Base-by-base conservation (phyloP, 495 filamentous ascomycete species). In the Parachaetomium inaequale region DNA sequence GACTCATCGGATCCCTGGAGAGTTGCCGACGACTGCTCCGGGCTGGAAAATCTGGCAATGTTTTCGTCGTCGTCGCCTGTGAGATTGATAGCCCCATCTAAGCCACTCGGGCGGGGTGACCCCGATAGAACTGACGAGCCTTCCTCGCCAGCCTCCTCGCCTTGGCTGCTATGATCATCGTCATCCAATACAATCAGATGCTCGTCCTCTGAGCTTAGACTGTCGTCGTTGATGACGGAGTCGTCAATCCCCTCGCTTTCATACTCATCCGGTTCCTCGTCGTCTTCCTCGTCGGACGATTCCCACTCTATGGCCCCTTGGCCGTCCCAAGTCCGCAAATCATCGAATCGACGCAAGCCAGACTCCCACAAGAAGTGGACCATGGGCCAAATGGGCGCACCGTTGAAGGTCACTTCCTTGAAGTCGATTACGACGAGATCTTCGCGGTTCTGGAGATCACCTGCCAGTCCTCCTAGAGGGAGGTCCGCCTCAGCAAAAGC, bases 171-270 rank as follows among this genome's bases (percentile, higher is more conserved):
- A 17, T 46, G 50, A 15, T 51, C 55, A 21, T 61, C 62, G 26
- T 46, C 55, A 26, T 55, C 59, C 8, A 60, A 38, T 7, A 70
- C 64, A 8, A 60, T 17, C 42, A 74, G 61, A 23, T 67, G 66
- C n/a, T 68, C 66, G 26, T 67, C 56, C 19, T 70, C 69, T n/a
- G 58, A 53, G 1, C 28, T 49, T 1, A 1, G 7, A 7, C 26
- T 21, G 10, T 62, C 52, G 15, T 69, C 66, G 29, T 38, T 57
- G 7, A 71, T 66, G 0, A 63, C 62, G 0, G 56, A 67, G 58
- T 73, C 72, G 56, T 73, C 67, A 25, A 74, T 74, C 0, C 72
- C 72, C 2, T 63, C 63, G 61, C 72, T 74, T 36, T 71, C 72
- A 28, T 74, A 74, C 38, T 69, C 66, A 21, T 72, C 60, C 2